Evolutionary conservation across 2,329 filamentous ascomycete species (phyloP), one percentile per base, ranked within the genome.

Genomic region (Aspergillus sp.): DNA sequence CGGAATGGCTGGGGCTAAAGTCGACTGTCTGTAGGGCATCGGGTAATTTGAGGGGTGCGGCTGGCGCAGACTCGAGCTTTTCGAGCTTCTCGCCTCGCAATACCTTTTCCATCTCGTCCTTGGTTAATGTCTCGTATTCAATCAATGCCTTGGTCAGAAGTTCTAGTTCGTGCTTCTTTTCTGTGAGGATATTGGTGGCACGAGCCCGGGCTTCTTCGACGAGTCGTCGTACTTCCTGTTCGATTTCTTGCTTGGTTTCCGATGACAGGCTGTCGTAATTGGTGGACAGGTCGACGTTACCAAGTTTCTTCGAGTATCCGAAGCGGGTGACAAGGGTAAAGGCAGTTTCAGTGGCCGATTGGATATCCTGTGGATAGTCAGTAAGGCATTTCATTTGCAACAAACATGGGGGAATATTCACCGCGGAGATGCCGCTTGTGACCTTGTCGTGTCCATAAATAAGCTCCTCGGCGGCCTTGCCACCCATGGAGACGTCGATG

Each of bases 361-460:
- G 78, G 37, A 98, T 83, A 67, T 98, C 93, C 85, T 89, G 48
- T 10, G 46, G 6, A 35, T 13, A 9, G 41, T 58, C 44, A 58
- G 53, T 51, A 34, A 49, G 28, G 35, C 30, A 33, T 43, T 40
- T 19, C 7, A 29, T 10, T 13, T 29, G 13, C 8, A 10, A 19
- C 7, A 9, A 29, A 26, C 30, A 37, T 6, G 12, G 37, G 5
- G 13, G 6, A 26, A 26, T 37, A 74, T 83, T 67, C 77, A 89
- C 86, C 42, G 78, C 78, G 42, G 86, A 86, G 44, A 90, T 90
- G 51, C 93, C 93, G 53, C 86, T 91, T 1, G 90, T 94, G 33
- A 97, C 90, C 54, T 89, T 86, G 54, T 95, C 88, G n/a, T 83
- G 74, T 27, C 93, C 93, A 59, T 90, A 98, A 40, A 93, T 82